phyloP scores from a whole-genome alignment of 257 asterid species.

The Galeopsis tetrahit region DNA sequence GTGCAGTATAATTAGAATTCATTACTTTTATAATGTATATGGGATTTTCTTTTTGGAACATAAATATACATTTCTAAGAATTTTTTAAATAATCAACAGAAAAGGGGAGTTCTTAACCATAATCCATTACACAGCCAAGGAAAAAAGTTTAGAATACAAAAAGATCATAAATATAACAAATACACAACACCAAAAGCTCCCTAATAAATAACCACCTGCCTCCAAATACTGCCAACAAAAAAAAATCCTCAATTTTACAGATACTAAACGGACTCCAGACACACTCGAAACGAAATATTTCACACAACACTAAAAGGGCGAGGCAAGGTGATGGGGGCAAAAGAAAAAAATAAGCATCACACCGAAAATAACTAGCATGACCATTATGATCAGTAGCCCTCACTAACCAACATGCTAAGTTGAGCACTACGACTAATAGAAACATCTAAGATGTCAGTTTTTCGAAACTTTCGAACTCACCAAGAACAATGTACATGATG shows the following conservation, averaged over 20 bases:
- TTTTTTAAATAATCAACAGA: not conserved
- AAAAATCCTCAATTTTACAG: conserved; percentile 1
- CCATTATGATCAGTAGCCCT: not conserved
- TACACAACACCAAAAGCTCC: not conserved
- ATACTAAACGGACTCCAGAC: conserved; percentile 1
- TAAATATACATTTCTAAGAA: too few relatives aligned
- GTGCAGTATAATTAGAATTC: too few relatives aligned
- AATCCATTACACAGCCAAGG: not conserved
- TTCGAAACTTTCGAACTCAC: not conserved
- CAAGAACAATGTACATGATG: conserved; percentile 32
- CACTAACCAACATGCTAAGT: conserved; percentile 19
- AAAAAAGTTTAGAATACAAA: not conserved
- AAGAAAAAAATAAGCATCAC: not conserved
- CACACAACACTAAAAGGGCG: not conserved
- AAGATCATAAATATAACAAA: not conserved
- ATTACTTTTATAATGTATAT: too few relatives aligned
- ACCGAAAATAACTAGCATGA: not conserved
- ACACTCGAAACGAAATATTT: conserved; percentile 1
- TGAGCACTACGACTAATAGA: conserved; percentile 7
- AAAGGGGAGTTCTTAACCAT: not conserved
- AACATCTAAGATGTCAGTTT: not conserved
- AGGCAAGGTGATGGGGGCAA: not conserved
- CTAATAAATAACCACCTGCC: conserved; percentile 24
- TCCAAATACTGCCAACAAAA: not conserved
- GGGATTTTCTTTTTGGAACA: too few relatives aligned